phyloP scores from a whole-genome alignment of 2,329 filamentous ascomycete genomes.

The Aureobasidium subglaciale region DNA sequence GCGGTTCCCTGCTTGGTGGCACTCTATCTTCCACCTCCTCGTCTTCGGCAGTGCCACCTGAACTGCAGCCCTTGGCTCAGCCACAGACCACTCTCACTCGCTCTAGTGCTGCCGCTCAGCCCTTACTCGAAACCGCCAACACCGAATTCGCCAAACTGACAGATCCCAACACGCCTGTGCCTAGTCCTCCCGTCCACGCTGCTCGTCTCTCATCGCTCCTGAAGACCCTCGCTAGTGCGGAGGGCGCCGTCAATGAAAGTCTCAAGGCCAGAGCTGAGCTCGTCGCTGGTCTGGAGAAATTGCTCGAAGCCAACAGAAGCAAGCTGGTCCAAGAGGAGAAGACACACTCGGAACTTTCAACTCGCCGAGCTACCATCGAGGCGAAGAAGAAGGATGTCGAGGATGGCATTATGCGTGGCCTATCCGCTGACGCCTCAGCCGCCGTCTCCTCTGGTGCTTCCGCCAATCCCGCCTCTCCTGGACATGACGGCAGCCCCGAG shows the following conservation, averaged over 20 bases:
- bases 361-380: constrained; percentile 67
- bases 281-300: constrained; percentile 72
- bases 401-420: constrained; percentile 78
- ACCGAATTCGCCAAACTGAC: constrained; percentile 79
- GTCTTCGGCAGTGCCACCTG: constrained; percentile 57
- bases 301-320: constrained; percentile 66
- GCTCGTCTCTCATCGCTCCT: constrained; percentile 84
- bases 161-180: constrained; percentile 59
- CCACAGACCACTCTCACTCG: constrained; percentile 70
- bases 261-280: constrained; percentile 77
- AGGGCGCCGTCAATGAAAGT: constrained; percentile 80
- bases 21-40: constrained; percentile 59
- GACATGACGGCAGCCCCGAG: constrained; percentile 31
- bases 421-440: constrained; percentile 42
- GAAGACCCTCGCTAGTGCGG: constrained; percentile 79
- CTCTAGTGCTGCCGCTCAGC: constrained; percentile 59
- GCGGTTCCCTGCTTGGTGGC: constrained; percentile 45
- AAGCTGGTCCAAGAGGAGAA: constrained; percentile 64
- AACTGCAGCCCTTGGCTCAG: constrained; percentile 68
- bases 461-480: constrained; percentile 4
- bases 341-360: constrained; percentile 55
- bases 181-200: constrained; percentile 83
- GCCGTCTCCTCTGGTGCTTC: constrained; percentile 22
- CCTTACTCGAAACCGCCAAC: constrained; percentile 62
- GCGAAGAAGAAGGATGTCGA: constrained; percentile 83